Conservation (phyloP, 2,329 filamentous ascomycete genomes). For the Talaromyces sp. region DNA sequence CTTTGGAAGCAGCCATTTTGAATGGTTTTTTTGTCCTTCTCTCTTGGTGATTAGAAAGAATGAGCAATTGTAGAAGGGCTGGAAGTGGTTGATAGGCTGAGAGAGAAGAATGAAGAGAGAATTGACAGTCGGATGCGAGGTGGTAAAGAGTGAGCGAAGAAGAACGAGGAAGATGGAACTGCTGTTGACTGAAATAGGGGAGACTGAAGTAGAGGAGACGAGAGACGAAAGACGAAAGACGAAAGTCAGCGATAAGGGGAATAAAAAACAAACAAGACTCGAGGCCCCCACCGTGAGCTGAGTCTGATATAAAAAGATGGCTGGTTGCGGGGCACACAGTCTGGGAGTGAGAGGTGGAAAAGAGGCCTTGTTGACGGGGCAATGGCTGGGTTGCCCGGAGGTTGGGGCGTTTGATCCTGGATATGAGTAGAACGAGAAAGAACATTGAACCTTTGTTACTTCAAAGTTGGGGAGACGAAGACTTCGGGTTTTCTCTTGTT, state of each 20-base stretch:
- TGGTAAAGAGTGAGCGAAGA: neutral
- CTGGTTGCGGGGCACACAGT: neutral
- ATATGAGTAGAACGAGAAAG: neutral
- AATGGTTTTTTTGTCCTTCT: neutral
- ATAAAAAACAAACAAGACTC: neutral
- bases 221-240: slow-evolving; percentile 1
- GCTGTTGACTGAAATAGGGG: neutral
- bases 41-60: neutral
- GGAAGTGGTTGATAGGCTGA: neutral
- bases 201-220: neutral
- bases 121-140: neutral
- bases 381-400: too few relatives aligned
- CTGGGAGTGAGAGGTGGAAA: neutral
- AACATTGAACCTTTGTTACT: neutral
- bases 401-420: neutral
- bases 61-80: neutral
- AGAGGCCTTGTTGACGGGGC: neutral
- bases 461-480: neutral
- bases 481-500: neutral
- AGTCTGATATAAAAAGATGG: neutral
- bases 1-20: slow-evolving; percentile 1
- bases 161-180: neutral
- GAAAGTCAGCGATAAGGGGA: neutral
- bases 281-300: neutral
- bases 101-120: neutral